Base-by-base conservation (phyloP, 306 rosid species). In the Lathyrus oleraceus region DNA sequence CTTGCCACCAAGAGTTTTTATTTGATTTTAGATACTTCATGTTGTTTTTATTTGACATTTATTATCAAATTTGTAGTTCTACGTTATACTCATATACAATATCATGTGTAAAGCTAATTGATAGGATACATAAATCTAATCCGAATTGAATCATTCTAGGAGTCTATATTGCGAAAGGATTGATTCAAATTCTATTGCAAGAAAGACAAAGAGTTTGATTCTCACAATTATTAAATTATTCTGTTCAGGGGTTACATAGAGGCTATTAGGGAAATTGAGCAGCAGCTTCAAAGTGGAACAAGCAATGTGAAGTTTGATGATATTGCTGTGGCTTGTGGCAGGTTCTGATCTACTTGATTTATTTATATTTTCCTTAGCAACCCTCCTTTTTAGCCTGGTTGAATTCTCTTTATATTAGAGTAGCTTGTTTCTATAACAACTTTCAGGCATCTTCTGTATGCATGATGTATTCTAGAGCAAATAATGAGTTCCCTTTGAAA, bases 321-420 rank as follows among this genome's bases (percentile, higher is more conserved):
- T 82, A 83, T 94, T 75, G 98, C 86, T 81, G 96, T 84, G 59
- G 96, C 98, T 45, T 88, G 97, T 81, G 96, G 97, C 87, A 94
- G 98, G 98, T 91, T 82, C 53, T 65, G 56, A 16, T 72, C 74
- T 72, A 59, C 71, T 71, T 67, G 23, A 81, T 81, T 63, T 73
- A 8, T 72, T 23, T 61, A 69, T 76, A n/a, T 71, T 81, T 62
- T 71, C 65, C 27, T 17, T 53, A 74, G 38, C 15, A 43, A 32
- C 62, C 72, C 43, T 65, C 42, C 14, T 19, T 28, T 71, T 66
- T 16, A 19, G 14, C 27, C 30, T 30, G 19, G 11, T 23, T 21
- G 59, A 42, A 65, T 69, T 69, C 54, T 72, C 42, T 75, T 62
- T 45, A 67, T 47, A 36, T 72, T 27, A 13, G 44, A 32, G 48